A percentile compares a stretch with the other conserved stretches of the same genome.
phyloP scores from a whole-genome alignment of 2,329 filamentous ascomycete species.

The Leptosphaerulina australis region DNA sequence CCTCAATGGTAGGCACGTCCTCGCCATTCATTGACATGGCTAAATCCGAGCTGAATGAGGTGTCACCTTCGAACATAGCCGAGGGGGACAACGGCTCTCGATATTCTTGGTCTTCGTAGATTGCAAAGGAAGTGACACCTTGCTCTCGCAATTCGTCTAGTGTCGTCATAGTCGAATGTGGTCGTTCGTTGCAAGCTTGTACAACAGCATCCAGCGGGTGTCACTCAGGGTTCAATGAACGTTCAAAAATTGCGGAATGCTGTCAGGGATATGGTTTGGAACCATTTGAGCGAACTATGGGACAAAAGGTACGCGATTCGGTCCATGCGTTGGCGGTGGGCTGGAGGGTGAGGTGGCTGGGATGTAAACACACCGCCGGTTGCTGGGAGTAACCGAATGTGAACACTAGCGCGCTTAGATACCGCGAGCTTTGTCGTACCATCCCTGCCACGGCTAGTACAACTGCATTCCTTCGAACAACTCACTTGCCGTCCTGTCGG shows the following conservation, averaged over 20 bases:
- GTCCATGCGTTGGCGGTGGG: conserved; percentile 30
- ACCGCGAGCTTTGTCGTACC: conserved; percentile 3
- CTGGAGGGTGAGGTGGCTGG: conserved; percentile 1
- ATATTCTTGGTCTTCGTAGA: conserved; percentile 44
- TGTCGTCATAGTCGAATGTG: conserved; percentile 37
- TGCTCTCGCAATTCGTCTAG: conserved; percentile 40
- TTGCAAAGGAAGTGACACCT: conserved; percentile 41
- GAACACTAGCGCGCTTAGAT: conserved; percentile 12
- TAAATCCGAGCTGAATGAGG: conserved; percentile 42
- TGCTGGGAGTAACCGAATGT: conserved; percentile 25
- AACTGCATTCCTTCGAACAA: conserved; percentile 16
- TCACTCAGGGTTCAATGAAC: conserved; percentile 25
- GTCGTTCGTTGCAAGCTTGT: conserved; percentile 23
- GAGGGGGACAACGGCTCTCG: conserved; percentile 38
- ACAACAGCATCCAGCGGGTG: conserved; percentile 20
- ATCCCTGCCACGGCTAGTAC: conserved; percentile 18
- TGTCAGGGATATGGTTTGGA: conserved; percentile 15
- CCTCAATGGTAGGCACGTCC: conserved; percentile 40
- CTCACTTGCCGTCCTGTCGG: conserved; percentile 18
- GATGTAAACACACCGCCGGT: conserved; percentile 24
- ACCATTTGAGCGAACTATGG: conserved; percentile 18
- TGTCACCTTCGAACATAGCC: conserved; percentile 40
- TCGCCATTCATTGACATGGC: conserved; percentile 39
- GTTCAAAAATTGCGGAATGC: conserved; percentile 14
- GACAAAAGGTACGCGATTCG: conserved; percentile 5